These are phyloP conservation scores for Gnomoniopsis sp. DNA, from an alignment of 2,329 filamentous ascomycete species.

Conservation along the genomic window DNA sequence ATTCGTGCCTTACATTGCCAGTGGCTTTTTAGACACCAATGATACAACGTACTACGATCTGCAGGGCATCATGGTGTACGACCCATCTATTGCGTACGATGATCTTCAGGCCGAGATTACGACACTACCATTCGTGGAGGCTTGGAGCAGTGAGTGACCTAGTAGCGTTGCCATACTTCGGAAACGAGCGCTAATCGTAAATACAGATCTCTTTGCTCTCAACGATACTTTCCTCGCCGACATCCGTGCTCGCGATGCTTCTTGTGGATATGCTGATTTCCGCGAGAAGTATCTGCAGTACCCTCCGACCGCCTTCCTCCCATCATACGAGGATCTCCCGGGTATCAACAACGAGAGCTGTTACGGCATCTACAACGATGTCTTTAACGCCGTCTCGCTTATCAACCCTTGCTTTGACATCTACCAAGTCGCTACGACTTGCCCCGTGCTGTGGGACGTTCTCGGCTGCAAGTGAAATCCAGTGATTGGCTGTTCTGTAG, in stretches of 20 bases:
- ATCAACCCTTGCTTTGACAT: slow-evolving; percentile 78
- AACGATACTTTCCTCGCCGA: slow-evolving; percentile 55
- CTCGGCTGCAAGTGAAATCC: slow-evolving; percentile 45
- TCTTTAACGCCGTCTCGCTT: slow-evolving; percentile 48
- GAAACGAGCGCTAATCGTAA: neutral
- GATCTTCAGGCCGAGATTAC: slow-evolving; percentile 43
- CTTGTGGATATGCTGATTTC: slow-evolving; percentile 62
- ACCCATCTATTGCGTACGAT: slow-evolving; percentile 59
- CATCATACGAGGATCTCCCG: slow-evolving; percentile 36
- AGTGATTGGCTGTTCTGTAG: neutral
- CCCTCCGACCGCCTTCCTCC: slow-evolving; percentile 62
- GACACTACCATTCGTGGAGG: slow-evolving; percentile 56
- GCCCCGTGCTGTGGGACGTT: slow-evolving; percentile 67
- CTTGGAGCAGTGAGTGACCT: slow-evolving; percentile 29
- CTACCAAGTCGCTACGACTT: slow-evolving; percentile 70
- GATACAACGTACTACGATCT: slow-evolving; percentile 67
- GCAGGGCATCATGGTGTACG: slow-evolving; percentile 68
- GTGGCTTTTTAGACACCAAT: slow-evolving; percentile 66
- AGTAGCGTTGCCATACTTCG: neutral
- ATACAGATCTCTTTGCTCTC: slow-evolving; percentile 52
- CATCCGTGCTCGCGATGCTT: slow-evolving; percentile 48
- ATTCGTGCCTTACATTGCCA: slow-evolving; percentile 69
- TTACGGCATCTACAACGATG: slow-evolving; percentile 50
- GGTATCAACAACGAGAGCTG: slow-evolving; percentile 44
- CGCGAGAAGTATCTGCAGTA: slow-evolving; percentile 61